Percentiles rank a stretch among this genome's conserved stretches.
phyloP scores from a whole-genome alignment of 345 rosid genomes.

The Eucalyptus virginea region DNA sequence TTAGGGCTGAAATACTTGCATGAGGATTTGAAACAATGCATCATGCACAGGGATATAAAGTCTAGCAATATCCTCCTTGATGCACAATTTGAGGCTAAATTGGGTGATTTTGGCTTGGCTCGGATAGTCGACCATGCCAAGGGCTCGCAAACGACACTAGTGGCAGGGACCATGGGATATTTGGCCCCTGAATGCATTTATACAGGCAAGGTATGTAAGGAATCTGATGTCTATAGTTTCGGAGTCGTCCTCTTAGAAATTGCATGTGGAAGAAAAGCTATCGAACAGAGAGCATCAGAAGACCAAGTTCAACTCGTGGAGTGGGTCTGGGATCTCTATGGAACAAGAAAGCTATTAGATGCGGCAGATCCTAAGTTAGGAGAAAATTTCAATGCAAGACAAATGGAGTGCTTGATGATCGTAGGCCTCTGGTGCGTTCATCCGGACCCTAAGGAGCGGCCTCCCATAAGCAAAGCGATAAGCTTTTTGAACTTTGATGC shows the following conservation, averaged over 20 bases:
- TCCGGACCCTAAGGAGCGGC: not conserved
- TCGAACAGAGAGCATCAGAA: not conserved
- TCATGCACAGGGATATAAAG: slow-evolving; percentile 22
- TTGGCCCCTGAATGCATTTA: not conserved
- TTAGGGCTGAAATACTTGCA: not conserved
- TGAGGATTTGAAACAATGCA: slow-evolving; percentile 8
- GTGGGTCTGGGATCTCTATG: not conserved
- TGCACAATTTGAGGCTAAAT: slow-evolving; percentile 8
- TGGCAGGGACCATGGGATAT: not conserved
- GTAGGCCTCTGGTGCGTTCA: not conserved
- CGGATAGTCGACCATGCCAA: slow-evolving; percentile 15
- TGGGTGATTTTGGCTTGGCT: slow-evolving; percentile 29
- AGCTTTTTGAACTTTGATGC: not conserved
- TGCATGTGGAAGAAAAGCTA: not conserved
- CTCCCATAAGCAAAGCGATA: not conserved
- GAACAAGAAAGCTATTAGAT: not conserved
- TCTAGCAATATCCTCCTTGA: slow-evolving; percentile 15
- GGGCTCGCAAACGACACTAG: slow-evolving; percentile 1
- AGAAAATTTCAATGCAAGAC: not conserved
- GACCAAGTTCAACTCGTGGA: not conserved
- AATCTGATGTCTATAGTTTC: not conserved
- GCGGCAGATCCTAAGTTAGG: not conserved
- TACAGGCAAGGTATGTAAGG: not conserved
- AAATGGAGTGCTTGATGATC: not conserved
- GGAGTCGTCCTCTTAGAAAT: not conserved